phyloP scores from a whole-genome alignment of 768 basidiomycete species.

The Calocybe indica region DNA sequence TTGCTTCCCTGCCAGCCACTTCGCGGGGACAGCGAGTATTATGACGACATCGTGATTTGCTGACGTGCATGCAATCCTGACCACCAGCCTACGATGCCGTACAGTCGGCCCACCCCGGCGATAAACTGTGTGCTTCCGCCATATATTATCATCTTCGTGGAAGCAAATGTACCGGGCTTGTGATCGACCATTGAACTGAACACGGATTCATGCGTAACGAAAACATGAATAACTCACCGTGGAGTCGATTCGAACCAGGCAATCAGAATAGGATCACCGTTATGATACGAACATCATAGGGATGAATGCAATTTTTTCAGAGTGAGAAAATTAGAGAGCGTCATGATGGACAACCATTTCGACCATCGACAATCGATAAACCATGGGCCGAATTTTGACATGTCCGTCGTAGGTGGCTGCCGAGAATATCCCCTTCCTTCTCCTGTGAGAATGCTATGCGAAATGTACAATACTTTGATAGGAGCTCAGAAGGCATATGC shows the following conservation, averaged over 20 bases:
- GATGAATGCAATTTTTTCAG: constrained; percentile 79
- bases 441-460: constrained; percentile 71
- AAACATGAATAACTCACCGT: constrained; percentile 37
- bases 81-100: no score
- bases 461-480: constrained; percentile 30
- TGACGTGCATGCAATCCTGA: no score
- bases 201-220: no score
- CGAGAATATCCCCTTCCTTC: constrained; percentile 80
- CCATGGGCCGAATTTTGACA: constrained; percentile 75
- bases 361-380: constrained; percentile 78
- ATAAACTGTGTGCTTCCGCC: no score
- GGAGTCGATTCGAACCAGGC: constrained; percentile 82
- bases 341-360: constrained; percentile 95
- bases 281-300: background rate
- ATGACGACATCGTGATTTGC: no score
- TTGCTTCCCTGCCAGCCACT: no score
- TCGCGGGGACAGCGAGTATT: no score
- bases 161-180: constrained; percentile 82
- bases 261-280: constrained; percentile 36
- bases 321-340: constrained; percentile 80
- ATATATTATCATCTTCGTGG: constrained; percentile 76
- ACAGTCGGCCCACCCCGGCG: no score
- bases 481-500: no score
- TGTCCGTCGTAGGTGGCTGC: constrained; percentile 86
- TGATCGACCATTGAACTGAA: background rate